These are phyloP conservation scores for Penicillium sp. DNA, from an alignment of 2,329 filamentous ascomycete species.

Conservation along the genomic window DNA sequence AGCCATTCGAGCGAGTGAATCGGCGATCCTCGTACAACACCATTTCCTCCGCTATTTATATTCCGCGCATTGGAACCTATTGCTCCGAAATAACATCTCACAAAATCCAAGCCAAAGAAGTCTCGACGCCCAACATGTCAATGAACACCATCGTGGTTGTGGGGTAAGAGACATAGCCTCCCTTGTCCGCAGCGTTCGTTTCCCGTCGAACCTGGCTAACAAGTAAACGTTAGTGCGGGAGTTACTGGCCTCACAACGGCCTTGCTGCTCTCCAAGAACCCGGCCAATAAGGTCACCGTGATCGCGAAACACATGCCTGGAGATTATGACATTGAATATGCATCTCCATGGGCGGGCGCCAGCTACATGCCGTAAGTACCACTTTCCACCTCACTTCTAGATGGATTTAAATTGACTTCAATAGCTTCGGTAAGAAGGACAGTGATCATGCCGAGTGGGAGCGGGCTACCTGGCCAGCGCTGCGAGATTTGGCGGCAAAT, in stretches of 20 bases:
- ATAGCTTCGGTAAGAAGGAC: conserved; percentile 6
- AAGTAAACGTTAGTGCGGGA: conserved; percentile 54
- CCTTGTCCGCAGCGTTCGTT: not conserved
- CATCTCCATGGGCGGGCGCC: conserved; percentile 83
- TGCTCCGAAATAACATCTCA: not conserved
- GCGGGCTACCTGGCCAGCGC: conserved; percentile 62
- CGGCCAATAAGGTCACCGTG: conserved; percentile 63
- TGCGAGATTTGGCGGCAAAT: conserved; percentile 60
- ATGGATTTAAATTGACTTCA: not conserved
- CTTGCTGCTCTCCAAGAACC: conserved; percentile 59
- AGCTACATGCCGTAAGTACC: conserved; percentile 49
- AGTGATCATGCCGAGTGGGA: conserved; percentile 33
- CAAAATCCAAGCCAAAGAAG: not conserved
- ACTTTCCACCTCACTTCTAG: not conserved
- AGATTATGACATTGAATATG: conserved; percentile 86
- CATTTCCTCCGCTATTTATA: not conserved
- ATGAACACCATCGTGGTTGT: conserved; percentile 6
- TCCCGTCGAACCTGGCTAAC: not conserved
- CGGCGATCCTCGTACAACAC: not conserved
- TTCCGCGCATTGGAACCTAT: not conserved
- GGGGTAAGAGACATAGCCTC: conserved; percentile 1
- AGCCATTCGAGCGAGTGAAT: not conserved
- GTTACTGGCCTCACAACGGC: conserved; percentile 67
- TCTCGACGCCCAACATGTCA: not conserved
- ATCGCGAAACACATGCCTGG: conserved; percentile 87